Percentiles rank a stretch among this genome's conserved stretches.
Evolutionary conservation across 768 basidiomycete species (phyloP).

Genomic region (Mycena belliarum): DNA sequence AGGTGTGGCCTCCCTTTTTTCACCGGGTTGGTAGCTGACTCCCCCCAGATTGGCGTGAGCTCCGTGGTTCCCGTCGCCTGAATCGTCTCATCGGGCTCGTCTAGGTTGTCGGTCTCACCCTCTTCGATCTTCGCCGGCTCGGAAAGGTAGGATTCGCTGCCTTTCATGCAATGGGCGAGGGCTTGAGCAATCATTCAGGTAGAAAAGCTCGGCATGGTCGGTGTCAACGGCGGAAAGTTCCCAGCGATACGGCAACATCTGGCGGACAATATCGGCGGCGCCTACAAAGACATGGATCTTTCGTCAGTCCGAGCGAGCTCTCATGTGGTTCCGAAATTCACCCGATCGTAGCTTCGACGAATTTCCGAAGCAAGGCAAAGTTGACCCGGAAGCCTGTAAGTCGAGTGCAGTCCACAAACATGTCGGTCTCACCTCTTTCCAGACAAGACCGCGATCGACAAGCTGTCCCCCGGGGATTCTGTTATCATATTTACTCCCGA

Average conservation of each 20-base stretch:
- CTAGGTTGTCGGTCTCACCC: slow-evolving; percentile 85
- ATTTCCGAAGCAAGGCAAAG: slow-evolving; percentile 69
- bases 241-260: slow-evolving; percentile 83
- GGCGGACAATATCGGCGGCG: slow-evolving; percentile 75
- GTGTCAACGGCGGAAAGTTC: slow-evolving; percentile 86
- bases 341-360: slow-evolving; percentile 61
- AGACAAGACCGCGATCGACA: slow-evolving; percentile 84
- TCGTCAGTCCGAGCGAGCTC: no score
- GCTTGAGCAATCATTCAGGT: slow-evolving; percentile 42
- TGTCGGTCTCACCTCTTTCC: neutral
- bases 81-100: slow-evolving; percentile 17
- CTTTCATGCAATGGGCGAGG: neutral
- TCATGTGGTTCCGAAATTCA: slow-evolving; percentile 1
- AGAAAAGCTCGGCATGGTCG: slow-evolving; percentile 80
- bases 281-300: slow-evolving; percentile 86
- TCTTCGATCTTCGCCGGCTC: slow-evolving; percentile 84
- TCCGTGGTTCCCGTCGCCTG: neutral
- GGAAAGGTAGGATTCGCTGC: slow-evolving; percentile 65
- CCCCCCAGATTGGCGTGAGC: slow-evolving; percentile 65
- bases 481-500: slow-evolving; percentile 93
- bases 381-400: slow-evolving; percentile 84
- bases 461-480: slow-evolving; percentile 79
- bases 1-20: slow-evolving; percentile 45
- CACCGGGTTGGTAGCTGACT: neutral
- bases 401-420: slow-evolving; percentile 1